phyloP scores from a whole-genome alignment of 2,329 filamentous ascomycete species.

The Metarhizium album region DNA sequence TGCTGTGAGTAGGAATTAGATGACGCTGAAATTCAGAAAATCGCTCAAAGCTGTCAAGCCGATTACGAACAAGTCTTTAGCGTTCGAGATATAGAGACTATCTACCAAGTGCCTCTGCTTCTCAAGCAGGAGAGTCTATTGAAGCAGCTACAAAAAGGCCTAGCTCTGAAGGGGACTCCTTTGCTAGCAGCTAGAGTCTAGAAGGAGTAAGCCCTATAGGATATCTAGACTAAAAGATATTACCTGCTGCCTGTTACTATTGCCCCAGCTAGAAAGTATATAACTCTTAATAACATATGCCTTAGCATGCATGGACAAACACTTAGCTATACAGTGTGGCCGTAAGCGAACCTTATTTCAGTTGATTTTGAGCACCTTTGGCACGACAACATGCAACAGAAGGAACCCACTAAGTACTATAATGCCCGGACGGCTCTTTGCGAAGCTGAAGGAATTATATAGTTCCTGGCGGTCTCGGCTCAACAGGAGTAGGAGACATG shows the following conservation, averaged over 20 bases:
- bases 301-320: slow-evolving; percentile 77
- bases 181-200: slow-evolving; percentile 41
- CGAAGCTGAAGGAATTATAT: slow-evolving; percentile 53
- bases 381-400: slow-evolving; percentile 44
- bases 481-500: slow-evolving; percentile 81
- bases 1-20: slow-evolving; percentile 74
- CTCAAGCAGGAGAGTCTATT: slow-evolving; percentile 73
- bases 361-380: slow-evolving; percentile 83
- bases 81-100: slow-evolving; percentile 82
- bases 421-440: slow-evolving; percentile 62
- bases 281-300: slow-evolving; percentile 74
- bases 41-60: slow-evolving; percentile 82
- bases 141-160: slow-evolving; percentile 49
- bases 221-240: slow-evolving; percentile 63
- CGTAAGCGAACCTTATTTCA: slow-evolving; percentile 67
- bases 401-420: slow-evolving; percentile 63
- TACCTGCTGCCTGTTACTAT: slow-evolving; percentile 62
- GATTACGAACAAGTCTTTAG: slow-evolving; percentile 75
- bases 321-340: slow-evolving; percentile 77
- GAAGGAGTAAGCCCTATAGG: slow-evolving; percentile 62
- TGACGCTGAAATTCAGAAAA: slow-evolving; percentile 67
- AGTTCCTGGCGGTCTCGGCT: slow-evolving; percentile 56
- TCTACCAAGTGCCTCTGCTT: slow-evolving; percentile 81
- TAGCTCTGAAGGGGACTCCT: slow-evolving; percentile 50
- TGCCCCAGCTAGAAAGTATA: slow-evolving; percentile 88